Conservation (phyloP, 352 stramenopile species). For the Pythium aquatile region DNA sequence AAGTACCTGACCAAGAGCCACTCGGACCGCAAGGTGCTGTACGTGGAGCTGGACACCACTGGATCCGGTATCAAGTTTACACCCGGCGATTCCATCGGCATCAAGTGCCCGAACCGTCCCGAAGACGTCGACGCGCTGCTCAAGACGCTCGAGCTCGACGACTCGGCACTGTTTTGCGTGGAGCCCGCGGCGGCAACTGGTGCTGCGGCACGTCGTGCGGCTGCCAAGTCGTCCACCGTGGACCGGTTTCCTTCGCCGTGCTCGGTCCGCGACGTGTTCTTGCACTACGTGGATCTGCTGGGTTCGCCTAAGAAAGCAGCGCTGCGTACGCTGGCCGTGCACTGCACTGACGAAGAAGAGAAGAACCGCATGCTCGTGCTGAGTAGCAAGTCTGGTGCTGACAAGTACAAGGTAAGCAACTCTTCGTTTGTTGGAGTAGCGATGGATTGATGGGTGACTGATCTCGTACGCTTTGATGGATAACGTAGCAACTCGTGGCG, state of each 20-base stretch:
- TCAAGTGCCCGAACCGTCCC: constrained; percentile 80
- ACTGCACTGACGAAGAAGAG: constrained; percentile 65
- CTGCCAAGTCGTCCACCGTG: constrained; percentile 19
- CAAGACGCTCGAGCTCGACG: constrained; percentile 41
- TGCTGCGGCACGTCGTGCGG: not conserved
- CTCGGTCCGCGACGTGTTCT: constrained; percentile 74
- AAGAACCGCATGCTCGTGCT: constrained; percentile 59
- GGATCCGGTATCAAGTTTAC: constrained; percentile 59
- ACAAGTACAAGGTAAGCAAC: constrained; percentile 61
- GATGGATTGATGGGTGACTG: not conserved
- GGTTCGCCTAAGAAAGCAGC: constrained; percentile 74
- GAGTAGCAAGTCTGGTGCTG: constrained; percentile 63
- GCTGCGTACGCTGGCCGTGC: constrained; percentile 58
- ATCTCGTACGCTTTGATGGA: constrained; percentile 23
- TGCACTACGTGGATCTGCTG: constrained; percentile 82
- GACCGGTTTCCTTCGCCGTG: constrained; percentile 52
- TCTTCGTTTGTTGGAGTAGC: not conserved
- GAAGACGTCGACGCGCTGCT: constrained; percentile 72
- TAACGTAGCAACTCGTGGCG: constrained; percentile 67
- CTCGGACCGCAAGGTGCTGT: constrained; percentile 58
- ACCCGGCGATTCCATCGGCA: constrained; percentile 83
- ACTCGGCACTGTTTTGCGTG: constrained; percentile 32
- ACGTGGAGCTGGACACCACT: constrained; percentile 44
- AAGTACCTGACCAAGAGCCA: constrained; percentile 49
- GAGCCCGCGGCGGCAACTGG: constrained; percentile 30